phyloP scores from a whole-genome alignment of 108 stramenopile genomes.

The Cyclotella baltica region DNA sequence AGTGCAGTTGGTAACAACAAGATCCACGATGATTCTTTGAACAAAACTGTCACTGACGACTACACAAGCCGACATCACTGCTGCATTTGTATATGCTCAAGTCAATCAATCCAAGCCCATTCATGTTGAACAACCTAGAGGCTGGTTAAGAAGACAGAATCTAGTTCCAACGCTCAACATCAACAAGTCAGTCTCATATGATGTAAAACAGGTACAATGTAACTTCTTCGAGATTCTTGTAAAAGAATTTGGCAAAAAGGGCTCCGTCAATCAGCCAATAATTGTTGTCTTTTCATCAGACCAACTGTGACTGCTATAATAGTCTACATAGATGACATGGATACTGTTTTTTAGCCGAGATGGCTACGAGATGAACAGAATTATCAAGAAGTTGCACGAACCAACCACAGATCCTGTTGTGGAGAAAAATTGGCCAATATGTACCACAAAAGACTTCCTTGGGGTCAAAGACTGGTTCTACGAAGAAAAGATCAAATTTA shows the following conservation, averaged over 20 bases:
- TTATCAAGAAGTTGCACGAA: constrained; percentile 13
- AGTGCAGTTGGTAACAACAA: no score
- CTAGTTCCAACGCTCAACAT: constrained; percentile 48
- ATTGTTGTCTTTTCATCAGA: constrained; percentile 55
- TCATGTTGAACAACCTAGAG: constrained; percentile 44
- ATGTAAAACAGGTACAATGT: no score
- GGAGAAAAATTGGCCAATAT: no score
- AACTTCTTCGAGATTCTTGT: no score
- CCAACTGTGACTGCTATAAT: constrained; percentile 20
- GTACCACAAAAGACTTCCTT: constrained; percentile 16
- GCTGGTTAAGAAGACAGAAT: constrained; percentile 24
- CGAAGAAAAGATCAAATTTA: background rate
- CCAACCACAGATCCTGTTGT: background rate
- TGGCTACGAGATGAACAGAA: no score
- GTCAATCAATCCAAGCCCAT: no score
- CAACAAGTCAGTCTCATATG: no score
- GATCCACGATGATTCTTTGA: no score
- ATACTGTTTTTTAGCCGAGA: no score
- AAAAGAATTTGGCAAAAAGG: background rate
- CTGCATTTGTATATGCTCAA: no score
- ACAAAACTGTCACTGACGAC: constrained; percentile 54
- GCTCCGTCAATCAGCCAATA: constrained; percentile 19
- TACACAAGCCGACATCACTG: constrained; percentile 37
- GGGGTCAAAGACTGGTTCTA: background rate
- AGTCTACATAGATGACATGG: no score